Base-by-base conservation (phyloP, 495 filamentous ascomycete genomes). In the Astrocystis sublimbata region DNA sequence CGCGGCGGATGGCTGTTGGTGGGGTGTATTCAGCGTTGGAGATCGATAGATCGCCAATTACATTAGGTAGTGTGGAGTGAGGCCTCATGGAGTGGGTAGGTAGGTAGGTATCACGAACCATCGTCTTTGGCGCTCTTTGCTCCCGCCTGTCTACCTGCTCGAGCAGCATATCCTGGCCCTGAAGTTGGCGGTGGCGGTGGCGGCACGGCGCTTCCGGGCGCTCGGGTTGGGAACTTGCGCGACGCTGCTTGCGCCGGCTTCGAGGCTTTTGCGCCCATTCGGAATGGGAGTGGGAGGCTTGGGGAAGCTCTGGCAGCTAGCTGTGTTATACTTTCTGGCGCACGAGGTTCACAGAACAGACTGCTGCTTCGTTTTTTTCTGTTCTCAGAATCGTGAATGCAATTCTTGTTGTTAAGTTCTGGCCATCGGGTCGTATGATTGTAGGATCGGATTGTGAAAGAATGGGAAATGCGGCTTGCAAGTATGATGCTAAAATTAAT, bases 191-290 rank as follows among this genome's bases (percentile, higher is more conserved):
- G n/a, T n/a, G n/a, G n/a, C 15, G 58, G 61, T 26, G 71, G 60
- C 38, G 69, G 63, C 10, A 68, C 55, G 17, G 75, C 67, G 13
- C 64, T 67, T 31, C 75, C 73, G 1, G 76, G 71, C 15, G 75
- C 62, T 56, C 76, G 69, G 8, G 75, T 63, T 9, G 78, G 78
- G 49, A 79, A 81, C 31, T 74, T 79, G 33, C 78, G 77, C 56
- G 69, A 64, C 6, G 65, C 70, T 30, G 71, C 63, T 51, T 78
- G 72, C 40, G 72, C 76, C 3, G 76, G 69, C 58, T 71, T 73
- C 21, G 71, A 69, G 49, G 67, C 66, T 38, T 66, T 71, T 17
- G 71, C 58, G 45, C 66, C 69, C 69, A 69, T 70, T 45, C 17
- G 65, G 9, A n/a, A 6, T 30, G 17, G 19, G n/a, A 10, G 23